Evolutionary conservation across 2,329 filamentous ascomycete genomes (phyloP).

Genomic region (Diaporthe eres): DNA sequence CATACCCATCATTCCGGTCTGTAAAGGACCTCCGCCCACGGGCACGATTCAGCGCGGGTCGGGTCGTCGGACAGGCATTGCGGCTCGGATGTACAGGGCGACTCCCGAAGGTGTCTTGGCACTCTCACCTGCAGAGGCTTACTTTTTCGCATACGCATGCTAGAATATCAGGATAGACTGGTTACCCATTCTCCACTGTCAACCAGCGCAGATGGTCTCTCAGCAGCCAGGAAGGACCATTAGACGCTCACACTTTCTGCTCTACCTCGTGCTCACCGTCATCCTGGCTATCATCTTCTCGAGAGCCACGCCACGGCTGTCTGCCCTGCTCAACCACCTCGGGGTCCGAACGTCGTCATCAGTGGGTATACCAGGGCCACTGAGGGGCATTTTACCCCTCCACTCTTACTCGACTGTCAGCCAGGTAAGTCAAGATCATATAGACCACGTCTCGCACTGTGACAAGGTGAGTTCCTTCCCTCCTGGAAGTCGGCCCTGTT

Average conservation of each 20-base stretch:
- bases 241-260: constrained; percentile 35
- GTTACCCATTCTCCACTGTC: neutral
- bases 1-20: no score
- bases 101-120: constrained; percentile 22
- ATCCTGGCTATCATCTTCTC: constrained; percentile 44
- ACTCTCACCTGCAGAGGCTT: constrained; percentile 2
- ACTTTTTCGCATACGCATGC: neutral
- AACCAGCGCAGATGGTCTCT: constrained; percentile 23
- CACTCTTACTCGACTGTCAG: constrained; percentile 29
- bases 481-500: neutral
- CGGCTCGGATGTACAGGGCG: constrained; percentile 36
- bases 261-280: constrained; percentile 42
- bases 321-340: constrained; percentile 41
- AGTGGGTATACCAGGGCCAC: constrained; percentile 41
- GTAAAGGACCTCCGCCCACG: neutral
- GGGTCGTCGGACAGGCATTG: constrained; percentile 18
- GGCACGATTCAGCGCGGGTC: neutral
- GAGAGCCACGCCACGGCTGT: constrained; percentile 43
- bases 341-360: constrained; percentile 42
- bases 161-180: neutral
- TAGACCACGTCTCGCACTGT: constrained; percentile 17
- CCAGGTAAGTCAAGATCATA: constrained; percentile 33
- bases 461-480: constrained; percentile 1
- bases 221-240: constrained; percentile 29
- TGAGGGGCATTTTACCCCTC: constrained; percentile 43